Percentiles rank a stretch among this genome's conserved stretches.
Evolutionary conservation across 1,139 yeast genomes (phyloP).

Genomic region (Geotrichum bryndzae): DNA sequence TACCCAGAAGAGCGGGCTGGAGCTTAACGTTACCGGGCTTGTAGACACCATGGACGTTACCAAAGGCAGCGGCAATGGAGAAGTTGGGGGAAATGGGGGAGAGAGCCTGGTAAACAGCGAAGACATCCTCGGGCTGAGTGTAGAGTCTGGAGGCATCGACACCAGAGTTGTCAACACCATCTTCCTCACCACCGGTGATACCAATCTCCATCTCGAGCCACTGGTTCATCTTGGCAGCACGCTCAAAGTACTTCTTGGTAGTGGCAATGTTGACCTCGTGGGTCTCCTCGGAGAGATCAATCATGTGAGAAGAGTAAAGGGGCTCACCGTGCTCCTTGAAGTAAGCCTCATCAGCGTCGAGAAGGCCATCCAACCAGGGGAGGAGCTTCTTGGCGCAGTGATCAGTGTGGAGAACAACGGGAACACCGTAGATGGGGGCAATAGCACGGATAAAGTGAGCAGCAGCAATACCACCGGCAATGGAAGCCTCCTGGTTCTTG

Average conservation of each 20-base stretch:
- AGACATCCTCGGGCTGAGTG: conserved; percentile 95
- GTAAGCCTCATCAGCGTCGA: conserved; percentile 92
- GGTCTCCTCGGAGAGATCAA: conserved; percentile 93
- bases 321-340: conserved; percentile 85
- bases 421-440: conserved; percentile 95
- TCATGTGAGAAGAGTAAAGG: conserved; percentile 97
- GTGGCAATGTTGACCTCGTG: conserved; percentile 93
- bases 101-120: conserved; percentile 82
- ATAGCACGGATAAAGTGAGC: conserved; percentile 95
- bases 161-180: conserved; percentile 97
- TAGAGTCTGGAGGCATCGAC: conserved; percentile 82
- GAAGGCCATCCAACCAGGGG: conserved; percentile 98
- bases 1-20: conserved; percentile 89
- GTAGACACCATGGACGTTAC: conserved; percentile 99
- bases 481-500: conserved; percentile 88
- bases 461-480: conserved; percentile 94
- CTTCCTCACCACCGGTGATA: conserved; percentile 99
- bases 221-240: conserved; percentile 91
- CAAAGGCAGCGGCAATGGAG: conserved; percentile 99
- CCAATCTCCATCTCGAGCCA: conserved; percentile 99
- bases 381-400: conserved; percentile 98
- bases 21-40: conserved; percentile 97
- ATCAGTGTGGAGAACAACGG: conserved; percentile 95
- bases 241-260: conserved; percentile 90
- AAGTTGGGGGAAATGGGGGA: conserved; percentile 92